Conservation (phyloP, 2,329 filamentous ascomycete genomes). For the Fusarium transvaalense region DNA sequence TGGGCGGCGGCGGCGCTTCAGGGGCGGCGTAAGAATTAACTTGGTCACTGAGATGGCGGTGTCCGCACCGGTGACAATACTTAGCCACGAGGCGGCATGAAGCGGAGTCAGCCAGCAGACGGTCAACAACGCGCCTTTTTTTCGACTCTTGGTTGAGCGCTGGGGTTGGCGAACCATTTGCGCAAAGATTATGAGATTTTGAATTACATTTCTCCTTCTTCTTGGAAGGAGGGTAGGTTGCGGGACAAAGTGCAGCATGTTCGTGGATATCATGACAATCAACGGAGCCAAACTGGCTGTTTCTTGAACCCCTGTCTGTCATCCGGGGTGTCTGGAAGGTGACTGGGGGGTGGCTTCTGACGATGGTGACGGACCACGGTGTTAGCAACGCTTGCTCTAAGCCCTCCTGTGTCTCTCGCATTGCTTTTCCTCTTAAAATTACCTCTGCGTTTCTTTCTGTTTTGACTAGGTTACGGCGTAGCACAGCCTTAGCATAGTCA, state of each 20-base stretch:
- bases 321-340: conserved; percentile 31
- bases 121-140: conserved; percentile 31
- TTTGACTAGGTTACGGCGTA: conserved; percentile 25
- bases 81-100: conserved; percentile 41
- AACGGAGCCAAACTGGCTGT: conserved; percentile 37
- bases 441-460: conserved; percentile 26
- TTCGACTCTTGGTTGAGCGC: conserved; percentile 5
- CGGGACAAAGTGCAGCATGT: conserved; percentile 22
- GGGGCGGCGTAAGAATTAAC: conserved; percentile 29
- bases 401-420: conserved; percentile 12
- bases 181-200: conserved; percentile 15
- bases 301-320: conserved; percentile 37
- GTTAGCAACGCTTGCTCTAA: conserved; percentile 20
- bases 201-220: conserved; percentile 20
- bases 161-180: conserved; percentile 26
- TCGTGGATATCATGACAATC: conserved; percentile 39
- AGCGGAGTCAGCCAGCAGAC: conserved; percentile 39
- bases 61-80: conserved; percentile 40
- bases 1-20: conserved; percentile 37
- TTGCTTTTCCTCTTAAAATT: conserved; percentile 34
- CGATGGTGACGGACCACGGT: conserved; percentile 29
- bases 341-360: conserved; percentile 31
- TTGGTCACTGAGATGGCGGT: conserved; percentile 38
- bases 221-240: conserved; percentile 31
- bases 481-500: conserved; percentile 24